Conservation (phyloP, 1,284 basidiomycete species). For the Puccinia triticina region DNA sequence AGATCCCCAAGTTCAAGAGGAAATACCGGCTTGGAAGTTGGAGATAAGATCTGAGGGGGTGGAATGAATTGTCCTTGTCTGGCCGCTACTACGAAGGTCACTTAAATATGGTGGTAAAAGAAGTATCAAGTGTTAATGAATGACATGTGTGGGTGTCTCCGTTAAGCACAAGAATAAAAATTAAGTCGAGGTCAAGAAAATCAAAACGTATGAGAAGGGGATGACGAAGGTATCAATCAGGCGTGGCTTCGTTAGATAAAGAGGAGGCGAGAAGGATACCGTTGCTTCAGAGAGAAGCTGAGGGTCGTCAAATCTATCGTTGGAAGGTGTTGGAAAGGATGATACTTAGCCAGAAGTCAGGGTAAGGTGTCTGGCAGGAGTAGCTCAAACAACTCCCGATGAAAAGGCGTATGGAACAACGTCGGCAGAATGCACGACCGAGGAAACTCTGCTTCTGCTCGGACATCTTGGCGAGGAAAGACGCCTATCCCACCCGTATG, state of each 20-base stretch:
- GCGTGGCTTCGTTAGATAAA: not conserved
- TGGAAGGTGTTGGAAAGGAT: not conserved
- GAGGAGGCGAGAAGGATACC: not conserved
- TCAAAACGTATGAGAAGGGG: too few relatives aligned
- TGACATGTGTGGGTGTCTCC: constrained; percentile 14
- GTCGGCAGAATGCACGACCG: not conserved
- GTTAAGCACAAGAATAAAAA: constrained; percentile 8
- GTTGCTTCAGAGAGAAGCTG: not conserved
- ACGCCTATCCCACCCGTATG: not conserved
- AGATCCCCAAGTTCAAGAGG: constrained; percentile 12
- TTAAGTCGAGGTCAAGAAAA: not conserved
- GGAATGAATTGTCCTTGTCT: constrained; percentile 1
- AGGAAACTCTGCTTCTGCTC: not conserved
- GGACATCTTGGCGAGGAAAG: not conserved
- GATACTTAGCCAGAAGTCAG: not conserved
- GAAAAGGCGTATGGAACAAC: not conserved
- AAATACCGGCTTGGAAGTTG: not conserved
- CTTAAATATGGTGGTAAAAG: not conserved
- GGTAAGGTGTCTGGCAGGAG: not conserved
- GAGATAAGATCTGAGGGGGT: not conserved
- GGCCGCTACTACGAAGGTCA: not conserved
- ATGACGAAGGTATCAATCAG: not conserved
- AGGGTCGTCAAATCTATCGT: not conserved
- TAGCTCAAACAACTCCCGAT: constrained; percentile 24
- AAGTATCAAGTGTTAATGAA: constrained; percentile 20